Evolutionary conservation across 225 moss, liverwort and hornwort species (phyloP).

Genomic region (Lunularia cruciata): DNA sequence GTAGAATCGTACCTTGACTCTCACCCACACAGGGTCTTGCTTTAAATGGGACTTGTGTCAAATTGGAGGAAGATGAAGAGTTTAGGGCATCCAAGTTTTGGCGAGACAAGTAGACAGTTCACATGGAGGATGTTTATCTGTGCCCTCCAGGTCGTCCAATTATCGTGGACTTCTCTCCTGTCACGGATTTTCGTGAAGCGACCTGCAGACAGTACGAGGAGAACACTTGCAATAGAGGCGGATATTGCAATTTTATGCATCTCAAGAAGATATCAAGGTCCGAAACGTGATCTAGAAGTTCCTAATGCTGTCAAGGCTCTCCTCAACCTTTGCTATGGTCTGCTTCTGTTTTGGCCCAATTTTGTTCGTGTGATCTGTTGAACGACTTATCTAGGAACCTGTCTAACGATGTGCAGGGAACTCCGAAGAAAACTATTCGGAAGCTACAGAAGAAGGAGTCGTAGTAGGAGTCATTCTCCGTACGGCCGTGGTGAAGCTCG

Average conservation of each 20-base stretch:
- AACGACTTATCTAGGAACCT: too few relatives aligned
- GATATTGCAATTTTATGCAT: conserved; percentile 99
- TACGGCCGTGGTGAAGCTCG: conserved; percentile 99
- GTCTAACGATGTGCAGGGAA: conserved; percentile 44
- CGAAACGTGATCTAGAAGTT: background rate
- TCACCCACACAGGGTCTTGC: background rate
- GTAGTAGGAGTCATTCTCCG: conserved; percentile 98
- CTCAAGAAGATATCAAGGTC: conserved; percentile 94
- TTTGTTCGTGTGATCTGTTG: background rate
- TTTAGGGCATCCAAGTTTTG: too few relatives aligned
- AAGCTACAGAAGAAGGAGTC: conserved; percentile 89
- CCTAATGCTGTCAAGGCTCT: too few relatives aligned
- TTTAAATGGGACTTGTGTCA: background rate
- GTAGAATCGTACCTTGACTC: background rate
- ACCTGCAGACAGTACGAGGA: conserved; percentile 99
- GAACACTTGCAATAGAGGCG: conserved; percentile 97
- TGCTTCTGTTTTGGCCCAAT: background rate
- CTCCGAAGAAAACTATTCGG: conserved; percentile 92
- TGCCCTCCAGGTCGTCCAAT: conserved; percentile 73
- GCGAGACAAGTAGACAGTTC: background rate
- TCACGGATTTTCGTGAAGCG: conserved; percentile 98
- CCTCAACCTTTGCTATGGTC: background rate
- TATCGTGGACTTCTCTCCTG: conserved; percentile 94
- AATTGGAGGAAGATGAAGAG: too few relatives aligned
- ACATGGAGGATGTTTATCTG: background rate